phyloP scores from a whole-genome alignment of 2,329 filamentous ascomycete species.

The Verticillium zaregamsianum region DNA sequence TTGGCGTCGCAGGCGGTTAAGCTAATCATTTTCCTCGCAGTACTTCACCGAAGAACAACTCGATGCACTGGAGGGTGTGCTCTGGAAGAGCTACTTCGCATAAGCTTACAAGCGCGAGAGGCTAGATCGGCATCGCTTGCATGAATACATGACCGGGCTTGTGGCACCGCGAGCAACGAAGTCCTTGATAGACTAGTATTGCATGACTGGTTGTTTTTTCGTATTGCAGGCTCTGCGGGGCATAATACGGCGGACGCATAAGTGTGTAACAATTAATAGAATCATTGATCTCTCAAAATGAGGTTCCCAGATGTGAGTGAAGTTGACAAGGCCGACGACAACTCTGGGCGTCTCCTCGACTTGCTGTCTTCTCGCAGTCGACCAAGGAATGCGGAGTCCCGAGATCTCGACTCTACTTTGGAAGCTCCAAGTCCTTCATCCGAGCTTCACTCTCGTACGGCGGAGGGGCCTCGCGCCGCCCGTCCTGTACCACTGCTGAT shows the following conservation, averaged over 20 bases:
- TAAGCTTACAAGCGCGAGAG: slow-evolving; percentile 31
- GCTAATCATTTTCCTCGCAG: slow-evolving; percentile 35
- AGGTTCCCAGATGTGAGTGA: too few relatives aligned
- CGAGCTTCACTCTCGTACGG: not conserved
- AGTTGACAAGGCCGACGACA: too few relatives aligned
- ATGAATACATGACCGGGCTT: not conserved
- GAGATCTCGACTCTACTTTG: not conserved
- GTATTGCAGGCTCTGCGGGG: not conserved
- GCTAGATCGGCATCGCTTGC: not conserved
- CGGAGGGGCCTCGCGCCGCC: not conserved
- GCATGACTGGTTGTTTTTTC: not conserved
- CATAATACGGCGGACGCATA: not conserved
- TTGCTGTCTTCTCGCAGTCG: too few relatives aligned
- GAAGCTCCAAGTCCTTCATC: not conserved
- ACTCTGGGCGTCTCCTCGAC: too few relatives aligned
- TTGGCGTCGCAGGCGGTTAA: slow-evolving; percentile 1
- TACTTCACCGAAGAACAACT: slow-evolving; percentile 89
- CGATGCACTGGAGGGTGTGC: slow-evolving; percentile 89
- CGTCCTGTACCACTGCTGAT: not conserved
- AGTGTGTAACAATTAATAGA: not conserved
- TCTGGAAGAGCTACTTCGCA: slow-evolving; percentile 99
- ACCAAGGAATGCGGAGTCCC: too few relatives aligned
- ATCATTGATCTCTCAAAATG: too few relatives aligned
- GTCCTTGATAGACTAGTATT: not conserved
- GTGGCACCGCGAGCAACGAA: not conserved